These are phyloP conservation scores for Collybia sordida DNA, from an alignment of 768 basidiomycete species.

Conservation along the genomic window DNA sequence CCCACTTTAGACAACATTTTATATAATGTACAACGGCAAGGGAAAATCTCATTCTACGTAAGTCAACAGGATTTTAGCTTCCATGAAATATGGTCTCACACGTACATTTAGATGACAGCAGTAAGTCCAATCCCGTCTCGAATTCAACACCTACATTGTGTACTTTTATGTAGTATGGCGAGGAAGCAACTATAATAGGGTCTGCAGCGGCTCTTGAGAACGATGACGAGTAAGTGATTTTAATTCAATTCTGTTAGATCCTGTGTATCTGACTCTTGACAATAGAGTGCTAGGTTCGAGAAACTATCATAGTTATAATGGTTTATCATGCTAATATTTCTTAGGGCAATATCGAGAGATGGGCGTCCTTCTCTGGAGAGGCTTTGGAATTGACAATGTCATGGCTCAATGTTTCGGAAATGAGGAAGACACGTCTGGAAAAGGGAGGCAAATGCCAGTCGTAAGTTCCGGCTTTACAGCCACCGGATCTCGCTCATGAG, in stretches of 20 bases:
- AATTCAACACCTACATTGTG: constrained; percentile 3
- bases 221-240: constrained; percentile 75
- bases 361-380: constrained; percentile 89
- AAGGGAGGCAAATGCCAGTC: constrained; percentile 93
- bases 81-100: not conserved
- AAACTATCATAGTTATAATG: not conserved
- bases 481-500: constrained; percentile 9
- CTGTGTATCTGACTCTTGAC: too few species aligned
- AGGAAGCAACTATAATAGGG: constrained; percentile 89
- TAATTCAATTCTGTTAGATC: not conserved
- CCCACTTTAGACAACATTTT: constrained; percentile 86
- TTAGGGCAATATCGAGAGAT: constrained; percentile 91
- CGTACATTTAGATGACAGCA: constrained; percentile 68
- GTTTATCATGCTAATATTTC: not conserved
- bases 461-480: constrained; percentile 38
- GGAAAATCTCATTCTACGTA: constrained; percentile 90
- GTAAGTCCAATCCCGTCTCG: constrained; percentile 25
- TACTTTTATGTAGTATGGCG: constrained; percentile 64
- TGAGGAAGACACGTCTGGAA: constrained; percentile 72
- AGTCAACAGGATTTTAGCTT: constrained; percentile 21
- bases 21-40: constrained; percentile 92
- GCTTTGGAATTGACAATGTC: constrained; percentile 71
- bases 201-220: constrained; percentile 81
- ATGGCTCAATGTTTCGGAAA: constrained; percentile 96
- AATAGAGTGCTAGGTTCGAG: constrained; percentile 68